phyloP scores from a whole-genome alignment of 2,329 filamentous ascomycete genomes.

The Trichoderma simmonsii region DNA sequence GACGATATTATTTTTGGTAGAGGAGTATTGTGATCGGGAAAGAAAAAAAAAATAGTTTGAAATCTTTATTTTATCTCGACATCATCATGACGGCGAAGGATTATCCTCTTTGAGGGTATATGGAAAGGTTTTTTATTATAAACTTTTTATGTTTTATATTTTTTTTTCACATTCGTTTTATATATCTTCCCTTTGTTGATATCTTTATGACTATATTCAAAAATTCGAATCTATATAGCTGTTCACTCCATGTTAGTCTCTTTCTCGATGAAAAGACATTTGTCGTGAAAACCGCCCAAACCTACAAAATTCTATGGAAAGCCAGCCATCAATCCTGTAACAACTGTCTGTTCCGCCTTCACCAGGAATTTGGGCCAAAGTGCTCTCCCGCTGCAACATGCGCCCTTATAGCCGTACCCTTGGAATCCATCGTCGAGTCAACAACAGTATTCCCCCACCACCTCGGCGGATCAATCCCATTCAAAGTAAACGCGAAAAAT shows the following conservation, averaged over 20 bases:
- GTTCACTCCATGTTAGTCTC: not conserved
- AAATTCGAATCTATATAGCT: not conserved
- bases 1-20: not conserved
- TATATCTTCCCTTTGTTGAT: not conserved
- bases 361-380: conserved; percentile 61
- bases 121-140: not conserved
- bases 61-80: not conserved
- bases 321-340: not conserved
- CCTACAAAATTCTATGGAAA: not conserved
- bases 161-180: not conserved
- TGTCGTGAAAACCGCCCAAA: not conserved
- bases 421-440: conserved; percentile 58
- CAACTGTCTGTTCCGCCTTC: not conserved
- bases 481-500: conserved; percentile 66
- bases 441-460: conserved; percentile 70
- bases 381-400: conserved; percentile 51
- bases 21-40: not conserved
- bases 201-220: not conserved
- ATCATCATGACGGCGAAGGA: not conserved
- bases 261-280: not conserved
- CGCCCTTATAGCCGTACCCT: conserved; percentile 56
- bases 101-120: not conserved
- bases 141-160: not conserved
- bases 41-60: not conserved
- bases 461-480: conserved; percentile 56